A percentile compares a stretch with the other conserved stretches of the same genome.
phyloP scores from a whole-genome alignment of 805 yeast species.

The Barnettozyma botsteinii region DNA sequence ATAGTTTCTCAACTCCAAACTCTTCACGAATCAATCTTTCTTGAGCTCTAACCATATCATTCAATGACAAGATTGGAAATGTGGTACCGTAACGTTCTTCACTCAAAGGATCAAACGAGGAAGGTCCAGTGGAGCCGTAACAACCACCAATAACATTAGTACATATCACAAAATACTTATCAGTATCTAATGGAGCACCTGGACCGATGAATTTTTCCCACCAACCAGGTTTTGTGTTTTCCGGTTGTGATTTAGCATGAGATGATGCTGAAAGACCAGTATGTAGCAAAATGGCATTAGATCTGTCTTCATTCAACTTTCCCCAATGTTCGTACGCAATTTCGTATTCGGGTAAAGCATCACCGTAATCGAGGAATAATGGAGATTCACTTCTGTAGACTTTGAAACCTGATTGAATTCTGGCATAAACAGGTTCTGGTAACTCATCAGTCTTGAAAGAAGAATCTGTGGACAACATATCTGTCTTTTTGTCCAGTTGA shows the following conservation, averaged over 20 bases:
- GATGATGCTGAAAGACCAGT: conserved; percentile 93
- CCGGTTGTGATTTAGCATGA: conserved; percentile 78
- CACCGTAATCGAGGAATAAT: conserved; percentile 76
- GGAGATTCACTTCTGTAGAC: conserved; percentile 50
- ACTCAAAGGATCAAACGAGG: conserved; percentile 68
- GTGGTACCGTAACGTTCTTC: conserved; percentile 70
- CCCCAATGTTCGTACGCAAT: conserved; percentile 98
- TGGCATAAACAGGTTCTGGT: conserved; percentile 82
- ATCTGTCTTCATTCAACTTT: conserved; percentile 47
- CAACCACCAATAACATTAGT: conserved; percentile 94
- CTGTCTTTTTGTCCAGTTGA: conserved; percentile 54
- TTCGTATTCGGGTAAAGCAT: conserved; percentile 62
- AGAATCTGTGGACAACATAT: conserved; percentile 18
- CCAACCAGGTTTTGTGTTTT: conserved; percentile 79
- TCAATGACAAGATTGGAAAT: conserved; percentile 79
- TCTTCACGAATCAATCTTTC: conserved; percentile 56
- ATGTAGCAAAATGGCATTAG: conserved; percentile 76
- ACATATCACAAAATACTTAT: conserved; percentile 76
- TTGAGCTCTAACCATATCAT: conserved; percentile 91
- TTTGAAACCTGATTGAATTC: conserved; percentile 63
- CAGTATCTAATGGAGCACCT: conserved; percentile 67
- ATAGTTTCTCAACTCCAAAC: conserved; percentile 57
- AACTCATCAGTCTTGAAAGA: conserved; percentile 37
- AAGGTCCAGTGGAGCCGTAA: conserved; percentile 92
- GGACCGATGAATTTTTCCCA: conserved; percentile 95